phyloP scores from a whole-genome alignment of 2,329 filamentous ascomycete genomes.

The Arthrobotrys iridis region DNA sequence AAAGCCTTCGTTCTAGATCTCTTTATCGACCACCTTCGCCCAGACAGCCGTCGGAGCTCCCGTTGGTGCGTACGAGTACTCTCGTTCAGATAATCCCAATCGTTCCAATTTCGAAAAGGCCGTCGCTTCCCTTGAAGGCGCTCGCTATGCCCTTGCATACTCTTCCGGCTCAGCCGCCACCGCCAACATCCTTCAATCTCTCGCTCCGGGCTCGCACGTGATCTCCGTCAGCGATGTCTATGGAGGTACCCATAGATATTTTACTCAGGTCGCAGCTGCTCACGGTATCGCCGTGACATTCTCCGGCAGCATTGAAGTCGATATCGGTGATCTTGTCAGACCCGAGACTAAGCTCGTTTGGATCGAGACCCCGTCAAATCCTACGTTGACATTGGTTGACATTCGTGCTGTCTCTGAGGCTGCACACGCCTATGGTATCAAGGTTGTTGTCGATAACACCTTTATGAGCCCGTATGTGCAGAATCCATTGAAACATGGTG shows the following conservation, averaged over 20 bases:
- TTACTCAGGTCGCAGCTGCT: constrained; percentile 94
- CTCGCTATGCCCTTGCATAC: constrained; percentile 91
- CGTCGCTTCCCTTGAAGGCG: constrained; percentile 90
- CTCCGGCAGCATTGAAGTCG: constrained; percentile 87
- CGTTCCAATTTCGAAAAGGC: constrained; percentile 92
- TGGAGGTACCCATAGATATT: constrained; percentile 97
- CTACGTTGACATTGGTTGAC: constrained; percentile 90
- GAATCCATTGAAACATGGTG: constrained; percentile 92
- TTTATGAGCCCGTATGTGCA: constrained; percentile 97
- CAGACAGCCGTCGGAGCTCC: constrained; percentile 88
- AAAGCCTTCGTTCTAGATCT: constrained; percentile 70
- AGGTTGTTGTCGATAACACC: constrained; percentile 99
- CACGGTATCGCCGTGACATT: constrained; percentile 96
- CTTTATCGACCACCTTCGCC: constrained; percentile 94
- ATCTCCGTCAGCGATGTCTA: constrained; percentile 98
- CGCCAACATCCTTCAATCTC: constrained; percentile 88
- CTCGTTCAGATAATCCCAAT: constrained; percentile 92
- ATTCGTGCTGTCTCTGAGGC: constrained; percentile 83
- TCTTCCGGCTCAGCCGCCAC: constrained; percentile 93
- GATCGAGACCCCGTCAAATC: constrained; percentile 97
- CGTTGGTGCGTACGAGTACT: constrained; percentile 91
- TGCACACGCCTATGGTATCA: constrained; percentile 86
- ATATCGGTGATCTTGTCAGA: constrained; percentile 84
- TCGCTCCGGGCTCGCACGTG: constrained; percentile 90
- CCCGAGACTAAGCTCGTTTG: constrained; percentile 92